Evolutionary conservation across 176 grass and related monocot genomes (phyloP), one percentile per base, ranked within the genome.

Genomic region (Ensete glaucum): DNA sequence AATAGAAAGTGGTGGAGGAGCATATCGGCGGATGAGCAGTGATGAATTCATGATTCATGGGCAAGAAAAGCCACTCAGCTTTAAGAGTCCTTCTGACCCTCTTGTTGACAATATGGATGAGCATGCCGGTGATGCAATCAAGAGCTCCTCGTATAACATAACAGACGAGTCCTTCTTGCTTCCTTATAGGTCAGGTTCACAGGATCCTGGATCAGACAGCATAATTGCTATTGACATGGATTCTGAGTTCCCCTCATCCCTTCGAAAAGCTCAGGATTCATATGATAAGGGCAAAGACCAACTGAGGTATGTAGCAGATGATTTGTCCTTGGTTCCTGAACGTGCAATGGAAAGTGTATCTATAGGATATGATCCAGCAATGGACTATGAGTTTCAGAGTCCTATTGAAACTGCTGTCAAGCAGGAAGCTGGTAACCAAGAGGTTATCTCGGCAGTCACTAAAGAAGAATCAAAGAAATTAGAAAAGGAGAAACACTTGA

Each of bases 121-220:
- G 87, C 85, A 66, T 67, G 79, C 84, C 22, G 82, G 21, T 55
- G 63, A 84, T 53, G 70, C 64, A 77, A 79, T 82, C 20, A 96
- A 96, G 76, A 81, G 78, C 64, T 62, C 73, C 21, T 81, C 78
- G n/a, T 73, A 86, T 64, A 78, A 20, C 67, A 81, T 64, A 20
- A 81, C 58, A 19, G 95, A 95, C 69, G 96, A 99, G 62, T 99
- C 88, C 11, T 99, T 99, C 76, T 85, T 94, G 78, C 78, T 99
- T 79, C 90, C 91, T 85, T 60, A 85, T 81, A 94, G 86, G 77
- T 91, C 85, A 10, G 75, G 76, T 34, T 83, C 71, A 70, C 86
- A 83, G 19, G 84, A 85, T 66, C n/a, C 79, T 63, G 85, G 80
- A 64, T 23, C 86, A 10, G 88, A 84, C 63, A 84, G 14, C 63